Evolutionary conservation across 2,329 filamentous ascomycete genomes (phyloP).

Genomic region (Plenodomus biglobosus): DNA sequence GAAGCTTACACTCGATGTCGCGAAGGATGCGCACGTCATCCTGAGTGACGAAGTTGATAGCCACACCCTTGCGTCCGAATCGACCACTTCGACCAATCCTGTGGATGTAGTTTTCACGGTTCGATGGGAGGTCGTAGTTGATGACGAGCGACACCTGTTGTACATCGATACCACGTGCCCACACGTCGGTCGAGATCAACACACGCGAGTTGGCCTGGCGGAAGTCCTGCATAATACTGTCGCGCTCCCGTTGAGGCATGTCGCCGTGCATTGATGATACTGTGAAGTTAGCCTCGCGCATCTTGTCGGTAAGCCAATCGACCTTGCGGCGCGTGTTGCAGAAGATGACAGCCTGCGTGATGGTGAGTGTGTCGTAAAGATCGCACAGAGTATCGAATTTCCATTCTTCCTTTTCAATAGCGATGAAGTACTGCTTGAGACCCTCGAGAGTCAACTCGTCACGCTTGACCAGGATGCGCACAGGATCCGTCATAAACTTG

Average conservation of each 20-base stretch:
- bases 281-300: conserved; percentile 98
- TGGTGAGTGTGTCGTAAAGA: conserved; percentile 97
- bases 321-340: conserved; percentile 99
- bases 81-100: conserved; percentile 93
- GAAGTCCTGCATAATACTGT: conserved; percentile 99
- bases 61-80: conserved; percentile 97
- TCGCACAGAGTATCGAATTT: conserved; percentile 99
- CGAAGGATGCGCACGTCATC: conserved; percentile 96
- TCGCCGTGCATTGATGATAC: conserved; percentile 99
- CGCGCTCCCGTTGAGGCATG: conserved; percentile 97
- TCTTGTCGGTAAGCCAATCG: conserved; percentile 99
- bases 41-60: conserved; percentile 98
- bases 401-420: conserved; percentile 99
- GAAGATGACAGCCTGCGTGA: conserved; percentile 99
- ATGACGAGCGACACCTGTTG: conserved; percentile 98
- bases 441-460: conserved; percentile 97
- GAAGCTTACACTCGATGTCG: conserved; percentile 81
- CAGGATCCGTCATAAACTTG: conserved; percentile 99
- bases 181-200: conserved; percentile 94
- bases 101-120: conserved; percentile 99
- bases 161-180: conserved; percentile 97
- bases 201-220: conserved; percentile 94
- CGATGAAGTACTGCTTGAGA: conserved; percentile 98
- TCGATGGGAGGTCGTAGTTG: conserved; percentile 97
- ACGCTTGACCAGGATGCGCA: conserved; percentile 96